Percentiles rank a stretch among this genome's conserved stretches.
Evolutionary conservation across 106 monocot genomes (phyloP).

Genomic region (Chionographis japonica): DNA sequence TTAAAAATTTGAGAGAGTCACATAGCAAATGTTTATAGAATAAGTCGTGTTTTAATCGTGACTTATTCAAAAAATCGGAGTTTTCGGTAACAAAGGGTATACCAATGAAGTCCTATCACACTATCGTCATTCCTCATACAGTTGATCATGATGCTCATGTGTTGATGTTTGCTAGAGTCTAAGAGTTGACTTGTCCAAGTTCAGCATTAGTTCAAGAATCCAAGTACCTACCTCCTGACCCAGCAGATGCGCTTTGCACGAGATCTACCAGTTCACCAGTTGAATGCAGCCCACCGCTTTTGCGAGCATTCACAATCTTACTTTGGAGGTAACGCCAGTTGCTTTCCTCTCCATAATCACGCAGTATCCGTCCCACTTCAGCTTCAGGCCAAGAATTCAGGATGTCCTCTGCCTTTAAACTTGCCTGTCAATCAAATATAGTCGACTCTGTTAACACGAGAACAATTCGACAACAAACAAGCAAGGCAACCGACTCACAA

Average conservation of each 20-base stretch:
- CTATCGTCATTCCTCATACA: too few species aligned
- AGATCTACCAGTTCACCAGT: slow-evolving; percentile 69
- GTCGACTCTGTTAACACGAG: too few species aligned
- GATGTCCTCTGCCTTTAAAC: slow-evolving; percentile 80
- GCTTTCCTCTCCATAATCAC: slow-evolving; percentile 95
- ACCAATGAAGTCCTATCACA: too few species aligned
- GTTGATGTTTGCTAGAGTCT: too few species aligned
- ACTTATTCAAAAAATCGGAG: too few species aligned
- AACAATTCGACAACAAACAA: neutral
- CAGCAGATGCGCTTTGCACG: slow-evolving; percentile 34
- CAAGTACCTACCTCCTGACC: slow-evolving; percentile 40
- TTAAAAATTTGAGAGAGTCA: too few species aligned
- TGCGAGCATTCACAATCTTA: slow-evolving; percentile 66
- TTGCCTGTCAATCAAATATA: slow-evolving; percentile 41
- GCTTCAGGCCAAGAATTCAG: slow-evolving; percentile 89
- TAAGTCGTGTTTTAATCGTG: too few species aligned
- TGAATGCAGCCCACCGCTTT: slow-evolving; percentile 56
- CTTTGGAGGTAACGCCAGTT: slow-evolving; percentile 73
- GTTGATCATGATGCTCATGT: too few species aligned
- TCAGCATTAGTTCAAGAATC: neutral
- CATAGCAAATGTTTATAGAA: too few species aligned
- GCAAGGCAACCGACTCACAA: neutral
- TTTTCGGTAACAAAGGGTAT: too few species aligned
- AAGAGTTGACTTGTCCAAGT: too few species aligned
- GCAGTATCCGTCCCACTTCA: slow-evolving; percentile 76